These are phyloP conservation scores for Suillus cothurnatus DNA, from an alignment of 768 basidiomycete genomes.

Conservation along the genomic window DNA sequence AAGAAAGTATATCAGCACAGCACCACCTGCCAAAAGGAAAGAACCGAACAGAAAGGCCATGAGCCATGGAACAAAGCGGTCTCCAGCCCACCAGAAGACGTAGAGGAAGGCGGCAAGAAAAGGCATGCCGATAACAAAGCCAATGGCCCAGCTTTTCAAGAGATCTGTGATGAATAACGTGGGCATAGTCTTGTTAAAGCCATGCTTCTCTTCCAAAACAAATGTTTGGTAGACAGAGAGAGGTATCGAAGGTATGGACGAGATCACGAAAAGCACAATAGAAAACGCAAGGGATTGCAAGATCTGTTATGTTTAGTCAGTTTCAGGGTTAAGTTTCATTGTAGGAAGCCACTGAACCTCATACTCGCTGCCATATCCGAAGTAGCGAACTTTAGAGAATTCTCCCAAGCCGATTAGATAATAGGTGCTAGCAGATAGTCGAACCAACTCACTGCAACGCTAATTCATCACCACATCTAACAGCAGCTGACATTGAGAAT, in stretches of 20 bases:
- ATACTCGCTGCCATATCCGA: constrained; percentile 72
- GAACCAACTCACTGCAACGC: too few relatives aligned
- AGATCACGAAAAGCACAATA: constrained; percentile 63
- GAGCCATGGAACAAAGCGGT: constrained; percentile 89
- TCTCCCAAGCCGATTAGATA: too few relatives aligned
- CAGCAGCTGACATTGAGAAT: too few relatives aligned
- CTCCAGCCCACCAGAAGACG: constrained; percentile 92
- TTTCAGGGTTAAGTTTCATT: background rate
- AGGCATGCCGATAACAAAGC: constrained; percentile 74
- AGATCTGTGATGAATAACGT: constrained; percentile 76
- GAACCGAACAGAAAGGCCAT: constrained; percentile 85
- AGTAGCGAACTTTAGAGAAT: constrained; percentile 17
- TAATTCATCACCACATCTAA: too few relatives aligned
- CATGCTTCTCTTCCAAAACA: constrained; percentile 91
- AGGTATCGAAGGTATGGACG: constrained; percentile 72
- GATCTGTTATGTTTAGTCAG: constrained; percentile 57
- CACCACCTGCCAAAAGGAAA: background rate
- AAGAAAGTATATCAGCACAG: constrained; percentile 3
- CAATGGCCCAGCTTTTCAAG: constrained; percentile 76
- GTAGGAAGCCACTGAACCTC: constrained; percentile 48
- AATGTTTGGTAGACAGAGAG: constrained; percentile 87
- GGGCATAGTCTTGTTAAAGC: constrained; percentile 94
- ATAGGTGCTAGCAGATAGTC: too few relatives aligned
- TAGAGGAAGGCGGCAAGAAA: constrained; percentile 86
- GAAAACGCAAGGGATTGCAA: constrained; percentile 81